These are phyloP conservation scores for Polytrichum formosum DNA, from an alignment of 225 moss, liverwort and hornwort genomes.

Conservation along the genomic window DNA sequence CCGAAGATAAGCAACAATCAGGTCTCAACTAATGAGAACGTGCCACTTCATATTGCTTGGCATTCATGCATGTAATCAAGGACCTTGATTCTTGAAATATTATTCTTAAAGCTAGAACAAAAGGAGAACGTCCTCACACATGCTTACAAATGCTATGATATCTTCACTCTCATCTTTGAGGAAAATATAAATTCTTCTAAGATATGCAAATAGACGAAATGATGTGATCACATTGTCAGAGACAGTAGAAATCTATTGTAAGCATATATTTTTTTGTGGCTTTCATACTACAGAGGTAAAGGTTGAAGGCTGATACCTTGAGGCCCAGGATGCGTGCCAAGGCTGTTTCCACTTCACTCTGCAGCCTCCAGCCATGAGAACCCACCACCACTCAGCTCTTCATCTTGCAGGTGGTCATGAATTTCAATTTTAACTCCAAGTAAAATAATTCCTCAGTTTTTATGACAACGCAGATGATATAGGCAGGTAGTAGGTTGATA, in stretches of 20 bases:
- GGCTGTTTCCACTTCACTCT: conserved; percentile 63
- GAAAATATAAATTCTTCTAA: too few relatives aligned
- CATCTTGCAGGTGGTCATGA: background rate
- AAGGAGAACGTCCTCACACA: too few relatives aligned
- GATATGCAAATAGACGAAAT: background rate
- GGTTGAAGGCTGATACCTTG: conserved; percentile 36
- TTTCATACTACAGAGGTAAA: background rate
- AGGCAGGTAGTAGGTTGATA: background rate
- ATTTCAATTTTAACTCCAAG: background rate
- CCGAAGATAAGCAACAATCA: too few relatives aligned
- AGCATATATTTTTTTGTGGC: background rate
- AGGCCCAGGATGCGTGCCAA: conserved; percentile 55
- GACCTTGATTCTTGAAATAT: too few relatives aligned
- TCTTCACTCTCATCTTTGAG: too few relatives aligned
- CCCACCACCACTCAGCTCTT: background rate
- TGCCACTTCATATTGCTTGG: too few relatives aligned
- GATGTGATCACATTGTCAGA: background rate
- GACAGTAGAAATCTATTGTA: background rate
- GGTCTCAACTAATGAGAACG: too few relatives aligned
- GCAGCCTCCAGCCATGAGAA: conserved; percentile 10
- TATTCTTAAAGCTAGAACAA: too few relatives aligned
- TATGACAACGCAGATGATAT: background rate
- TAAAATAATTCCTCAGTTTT: background rate
- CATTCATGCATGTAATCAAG: too few relatives aligned
- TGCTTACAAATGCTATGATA: too few relatives aligned